phyloP scores from a whole-genome alignment of 257 asterid genomes.

The Solanum peruvianum region DNA sequence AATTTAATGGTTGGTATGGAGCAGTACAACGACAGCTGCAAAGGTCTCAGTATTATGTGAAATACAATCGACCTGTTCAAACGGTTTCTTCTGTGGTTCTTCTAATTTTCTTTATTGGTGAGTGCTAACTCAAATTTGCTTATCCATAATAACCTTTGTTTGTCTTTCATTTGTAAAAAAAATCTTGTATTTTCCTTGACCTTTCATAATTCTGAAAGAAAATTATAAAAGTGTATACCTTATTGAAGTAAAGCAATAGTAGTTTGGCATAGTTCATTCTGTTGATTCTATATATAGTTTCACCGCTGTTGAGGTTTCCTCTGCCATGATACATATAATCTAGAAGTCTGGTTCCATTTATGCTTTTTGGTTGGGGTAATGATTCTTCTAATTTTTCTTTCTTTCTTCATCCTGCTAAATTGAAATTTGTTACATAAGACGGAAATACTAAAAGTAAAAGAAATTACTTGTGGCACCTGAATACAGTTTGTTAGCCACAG shows the following conservation, averaged over 20 bases:
- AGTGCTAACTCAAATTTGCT: slow-evolving; percentile 17
- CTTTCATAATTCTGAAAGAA: neutral
- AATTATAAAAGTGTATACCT: neutral
- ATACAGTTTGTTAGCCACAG: neutral
- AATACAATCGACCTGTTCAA: slow-evolving; percentile 65
- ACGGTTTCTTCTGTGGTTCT: slow-evolving; percentile 33
- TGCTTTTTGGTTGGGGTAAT: neutral
- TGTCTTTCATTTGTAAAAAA: neutral
- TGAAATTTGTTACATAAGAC: neutral
- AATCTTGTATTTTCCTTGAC: neutral
- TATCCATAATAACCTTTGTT: neutral
- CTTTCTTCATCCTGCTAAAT: neutral
- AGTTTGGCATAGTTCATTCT: neutral
- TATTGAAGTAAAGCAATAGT: neutral
- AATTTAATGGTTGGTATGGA: slow-evolving; percentile 78
- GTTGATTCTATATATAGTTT: neutral
- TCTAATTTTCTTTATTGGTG: slow-evolving; percentile 69
- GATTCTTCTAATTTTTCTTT: neutral
- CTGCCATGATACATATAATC: neutral
- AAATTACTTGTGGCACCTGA: neutral
- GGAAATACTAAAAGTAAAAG: neutral
- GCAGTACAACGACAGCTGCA: slow-evolving; percentile 69
- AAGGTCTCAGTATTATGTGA: slow-evolving; percentile 82
- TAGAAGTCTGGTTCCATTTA: neutral
- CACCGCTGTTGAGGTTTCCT: neutral